Conservation (phyloP, 768 basidiomycete genomes). For the Cytidiella melzeri region DNA sequence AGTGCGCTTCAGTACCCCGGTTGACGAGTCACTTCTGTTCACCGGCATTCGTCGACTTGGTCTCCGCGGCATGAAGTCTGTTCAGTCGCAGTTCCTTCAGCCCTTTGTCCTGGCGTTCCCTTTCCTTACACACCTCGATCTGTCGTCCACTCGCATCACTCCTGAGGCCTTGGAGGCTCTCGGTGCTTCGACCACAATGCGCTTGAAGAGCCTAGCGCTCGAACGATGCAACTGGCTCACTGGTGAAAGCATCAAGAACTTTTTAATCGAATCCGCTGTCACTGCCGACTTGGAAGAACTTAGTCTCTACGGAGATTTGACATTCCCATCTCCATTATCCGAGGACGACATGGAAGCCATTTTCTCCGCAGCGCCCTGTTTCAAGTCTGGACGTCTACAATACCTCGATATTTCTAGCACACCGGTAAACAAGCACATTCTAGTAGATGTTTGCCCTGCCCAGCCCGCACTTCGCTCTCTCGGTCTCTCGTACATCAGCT, state of each 20-base stretch:
- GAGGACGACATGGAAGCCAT: constrained; percentile 61
- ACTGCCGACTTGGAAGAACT: constrained; percentile 64
- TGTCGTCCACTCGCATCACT: constrained; percentile 81
- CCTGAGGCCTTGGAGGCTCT: constrained; percentile 70
- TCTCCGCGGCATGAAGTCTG: constrained; percentile 74
- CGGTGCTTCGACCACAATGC: constrained; percentile 55
- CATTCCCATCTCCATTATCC: constrained; percentile 69
- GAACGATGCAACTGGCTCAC: constrained; percentile 83
- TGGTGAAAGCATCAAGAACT: constrained; percentile 65
- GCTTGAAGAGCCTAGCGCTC: constrained; percentile 73
- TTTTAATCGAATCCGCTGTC: constrained; percentile 65
- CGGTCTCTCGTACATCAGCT: constrained; percentile 82
- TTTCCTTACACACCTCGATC: constrained; percentile 81
- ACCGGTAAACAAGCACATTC: constrained; percentile 55
- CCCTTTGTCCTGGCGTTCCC: constrained; percentile 80
- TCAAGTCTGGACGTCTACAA: constrained; percentile 63
- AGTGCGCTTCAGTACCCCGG: constrained; percentile 27
- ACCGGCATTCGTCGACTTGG: constrained; percentile 74
- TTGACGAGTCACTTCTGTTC: constrained; percentile 52
- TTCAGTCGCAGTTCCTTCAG: constrained; percentile 60
- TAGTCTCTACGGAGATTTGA: constrained; percentile 84
- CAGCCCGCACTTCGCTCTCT: constrained; percentile 80
- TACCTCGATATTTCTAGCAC: constrained; percentile 91
- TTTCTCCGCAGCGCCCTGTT: constrained; percentile 70
- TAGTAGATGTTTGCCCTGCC: constrained; percentile 43